Evolutionary conservation across 106 monocot genomes (phyloP).

Genomic region (Dendrobium nobile): DNA sequence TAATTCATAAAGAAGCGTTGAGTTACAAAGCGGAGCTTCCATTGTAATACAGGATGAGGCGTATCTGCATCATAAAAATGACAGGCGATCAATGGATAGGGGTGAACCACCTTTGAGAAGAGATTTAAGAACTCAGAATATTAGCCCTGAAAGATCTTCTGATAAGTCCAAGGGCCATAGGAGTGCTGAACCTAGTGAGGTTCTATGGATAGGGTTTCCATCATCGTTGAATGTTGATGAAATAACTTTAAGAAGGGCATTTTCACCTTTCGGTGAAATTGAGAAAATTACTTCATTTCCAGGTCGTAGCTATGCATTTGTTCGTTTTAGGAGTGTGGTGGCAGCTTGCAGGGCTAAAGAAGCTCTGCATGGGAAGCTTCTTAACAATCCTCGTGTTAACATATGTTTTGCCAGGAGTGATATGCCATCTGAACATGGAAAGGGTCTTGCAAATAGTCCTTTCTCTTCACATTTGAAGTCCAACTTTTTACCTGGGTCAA

Average conservation of each 20-base stretch:
- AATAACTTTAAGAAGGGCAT: conserved; percentile 50
- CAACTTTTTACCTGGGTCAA: conserved; percentile 19
- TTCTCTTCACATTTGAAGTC: conserved; percentile 16
- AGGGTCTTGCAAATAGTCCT: conserved; percentile 13
- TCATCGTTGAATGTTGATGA: conserved; percentile 60
- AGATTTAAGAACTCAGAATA: conserved; percentile 27
- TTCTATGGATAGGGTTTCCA: conserved; percentile 93
- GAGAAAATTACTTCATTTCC: conserved; percentile 76
- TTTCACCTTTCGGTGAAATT: conserved; percentile 87
- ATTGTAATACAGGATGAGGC: conserved; percentile 35
- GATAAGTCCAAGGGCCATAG: conserved; percentile 38
- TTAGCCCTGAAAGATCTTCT: conserved; percentile 36
- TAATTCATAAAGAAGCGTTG: conserved; percentile 9
- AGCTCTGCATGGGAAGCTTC: conserved; percentile 84
- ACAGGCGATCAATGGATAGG: conserved; percentile 26
- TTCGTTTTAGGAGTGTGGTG: conserved; percentile 50
- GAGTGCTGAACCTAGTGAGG: conserved; percentile 75
- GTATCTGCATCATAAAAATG: conserved; percentile 31
- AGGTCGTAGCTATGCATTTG: conserved; percentile 81
- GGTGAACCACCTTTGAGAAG: conserved; percentile 37
- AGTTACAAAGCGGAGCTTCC: conserved; percentile 70
- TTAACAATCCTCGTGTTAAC: conserved; percentile 68
- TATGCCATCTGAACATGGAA: conserved; percentile 32
- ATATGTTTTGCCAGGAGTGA: conserved; percentile 85
- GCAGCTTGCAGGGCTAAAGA: conserved; percentile 94